A percentile compares a stretch with the other conserved stretches of the same genome.
Conservation (phyloP, 2,329 filamentous ascomycete species). For the Tolypocladium paradoxum region DNA sequence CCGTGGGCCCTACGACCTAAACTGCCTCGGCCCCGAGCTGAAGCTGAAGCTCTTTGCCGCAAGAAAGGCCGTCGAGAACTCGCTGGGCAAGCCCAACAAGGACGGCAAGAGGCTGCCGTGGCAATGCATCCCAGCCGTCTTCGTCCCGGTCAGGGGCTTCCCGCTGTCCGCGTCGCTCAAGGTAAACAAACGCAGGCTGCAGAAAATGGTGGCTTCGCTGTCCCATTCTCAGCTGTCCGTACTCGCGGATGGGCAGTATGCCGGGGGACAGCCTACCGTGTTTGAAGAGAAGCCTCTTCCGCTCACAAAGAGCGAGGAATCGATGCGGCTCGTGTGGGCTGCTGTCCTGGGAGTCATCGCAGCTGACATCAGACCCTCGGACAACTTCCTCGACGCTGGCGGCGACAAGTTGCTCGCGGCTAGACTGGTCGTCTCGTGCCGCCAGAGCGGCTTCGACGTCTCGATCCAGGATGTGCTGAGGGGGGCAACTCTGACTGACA, state of each 20-base stretch:
- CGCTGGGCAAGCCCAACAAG: slow-evolving; percentile 20
- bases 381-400: slow-evolving; percentile 35
- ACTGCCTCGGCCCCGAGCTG: slow-evolving; percentile 25
- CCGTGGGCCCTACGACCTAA: slow-evolving; percentile 26
- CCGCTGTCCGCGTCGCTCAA: slow-evolving; percentile 40
- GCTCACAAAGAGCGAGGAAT: slow-evolving; percentile 34
- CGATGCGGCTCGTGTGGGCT: slow-evolving; percentile 38
- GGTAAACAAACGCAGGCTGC: slow-evolving; percentile 36
- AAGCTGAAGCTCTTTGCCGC: slow-evolving; percentile 32
- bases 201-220: slow-evolving; percentile 30
- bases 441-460: slow-evolving; percentile 29
- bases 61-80: slow-evolving; percentile 31
- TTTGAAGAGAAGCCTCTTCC: slow-evolving; percentile 33
- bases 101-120: slow-evolving; percentile 17
- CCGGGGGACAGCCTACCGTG: slow-evolving; percentile 23
- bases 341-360: slow-evolving; percentile 27
- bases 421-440: slow-evolving; percentile 32
- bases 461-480: slow-evolving; percentile 31
- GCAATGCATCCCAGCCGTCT: slow-evolving; percentile 35
- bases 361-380: slow-evolving; percentile 27
- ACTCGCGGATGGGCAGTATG: slow-evolving; percentile 19
- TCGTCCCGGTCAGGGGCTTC: slow-evolving; percentile 35
- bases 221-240: slow-evolving; percentile 31
- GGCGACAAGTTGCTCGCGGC: slow-evolving; percentile 35
- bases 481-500: slow-evolving; percentile 30